phyloP scores from a whole-genome alignment of 2,329 filamentous ascomycete species.

The Hypocrella siamensis region DNA sequence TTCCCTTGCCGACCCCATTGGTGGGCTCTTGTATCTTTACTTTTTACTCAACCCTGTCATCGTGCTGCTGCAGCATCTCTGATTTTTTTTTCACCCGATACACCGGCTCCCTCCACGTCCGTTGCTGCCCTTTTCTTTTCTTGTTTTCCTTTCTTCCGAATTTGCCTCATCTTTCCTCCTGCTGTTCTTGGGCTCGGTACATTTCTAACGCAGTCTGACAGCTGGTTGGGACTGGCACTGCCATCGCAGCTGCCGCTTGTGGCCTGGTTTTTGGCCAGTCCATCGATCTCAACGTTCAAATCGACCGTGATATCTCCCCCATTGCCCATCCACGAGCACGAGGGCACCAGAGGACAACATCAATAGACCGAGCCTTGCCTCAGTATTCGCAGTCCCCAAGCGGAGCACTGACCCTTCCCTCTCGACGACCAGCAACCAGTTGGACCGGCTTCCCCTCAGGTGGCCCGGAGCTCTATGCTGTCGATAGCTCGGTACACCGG shows the following conservation, averaged over 20 bases:
- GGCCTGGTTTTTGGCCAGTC: slow-evolving; percentile 44
- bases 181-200: slow-evolving; percentile 2
- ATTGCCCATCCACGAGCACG: slow-evolving; percentile 2
- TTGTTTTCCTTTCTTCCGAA: background rate
- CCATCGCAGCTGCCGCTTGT: slow-evolving; percentile 42
- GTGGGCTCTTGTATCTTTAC: background rate
- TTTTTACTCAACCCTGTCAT: slow-evolving; percentile 1
- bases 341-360: slow-evolving; percentile 15
- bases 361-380: slow-evolving; percentile 17
- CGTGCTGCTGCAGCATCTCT: no score
- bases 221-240: slow-evolving; percentile 47
- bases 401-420: slow-evolving; percentile 1
- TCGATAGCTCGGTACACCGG: slow-evolving; percentile 14
- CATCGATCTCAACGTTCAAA: slow-evolving; percentile 20
- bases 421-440: slow-evolving; percentile 4
- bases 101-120: no score
- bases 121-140: background rate
- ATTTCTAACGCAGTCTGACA: slow-evolving; percentile 15
- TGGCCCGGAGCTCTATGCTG: slow-evolving; percentile 6
- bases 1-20: no score
- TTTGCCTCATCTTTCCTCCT: background rate
- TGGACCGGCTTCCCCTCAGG: slow-evolving; percentile 1
- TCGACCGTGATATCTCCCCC: slow-evolving; percentile 9
- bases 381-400: slow-evolving; percentile 1
- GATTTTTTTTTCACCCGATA: no score